Evolutionary conservation across 2,329 filamentous ascomycete species (phyloP).

Genomic region (Talaromyces sp.): DNA sequence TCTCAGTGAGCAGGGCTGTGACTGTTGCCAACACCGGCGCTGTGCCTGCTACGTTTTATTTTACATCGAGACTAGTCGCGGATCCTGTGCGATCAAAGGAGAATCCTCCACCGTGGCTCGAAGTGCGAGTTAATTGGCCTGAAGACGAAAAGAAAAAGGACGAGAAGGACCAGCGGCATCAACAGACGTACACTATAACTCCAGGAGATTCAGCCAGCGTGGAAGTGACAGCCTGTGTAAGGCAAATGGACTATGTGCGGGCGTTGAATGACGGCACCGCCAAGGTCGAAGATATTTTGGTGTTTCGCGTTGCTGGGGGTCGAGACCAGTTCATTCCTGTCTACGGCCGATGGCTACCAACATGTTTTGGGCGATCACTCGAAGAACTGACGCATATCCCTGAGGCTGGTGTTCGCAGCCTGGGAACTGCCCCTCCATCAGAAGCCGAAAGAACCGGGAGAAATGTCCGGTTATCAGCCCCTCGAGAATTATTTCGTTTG

Average conservation of each 20-base stretch:
- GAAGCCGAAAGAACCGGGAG: constrained; percentile 28
- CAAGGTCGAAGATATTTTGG: constrained; percentile 75
- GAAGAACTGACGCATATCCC: constrained; percentile 83
- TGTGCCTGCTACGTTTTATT: constrained; percentile 70
- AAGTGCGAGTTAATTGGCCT: constrained; percentile 56
- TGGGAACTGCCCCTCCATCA: constrained; percentile 31
- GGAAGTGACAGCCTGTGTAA: constrained; percentile 62
- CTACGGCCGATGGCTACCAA: constrained; percentile 70
- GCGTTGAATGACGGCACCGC: constrained; percentile 63
- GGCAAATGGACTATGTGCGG: constrained; percentile 57
- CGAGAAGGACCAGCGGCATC: constrained; percentile 21
- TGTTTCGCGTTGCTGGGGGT: constrained; percentile 75
- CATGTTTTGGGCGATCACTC: constrained; percentile 78
- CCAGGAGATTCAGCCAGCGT: constrained; percentile 78
- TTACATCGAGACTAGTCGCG: constrained; percentile 60
- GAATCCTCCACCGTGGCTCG: constrained; percentile 60
- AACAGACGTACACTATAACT: constrained; percentile 59
- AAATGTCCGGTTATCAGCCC: constrained; percentile 64
- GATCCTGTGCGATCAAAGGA: constrained; percentile 33
- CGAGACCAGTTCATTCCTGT: constrained; percentile 88
- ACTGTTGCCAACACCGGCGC: constrained; percentile 91
- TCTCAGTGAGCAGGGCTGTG: constrained; percentile 59
- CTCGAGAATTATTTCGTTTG: constrained; percentile 81
- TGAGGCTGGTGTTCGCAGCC: constrained; percentile 67
- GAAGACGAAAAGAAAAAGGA: constrained; percentile 31